Evolutionary conservation across 169 alveolate genomes (phyloP), one percentile per base, ranked within the genome.

Genomic region (Eimeria maxima): DNA sequence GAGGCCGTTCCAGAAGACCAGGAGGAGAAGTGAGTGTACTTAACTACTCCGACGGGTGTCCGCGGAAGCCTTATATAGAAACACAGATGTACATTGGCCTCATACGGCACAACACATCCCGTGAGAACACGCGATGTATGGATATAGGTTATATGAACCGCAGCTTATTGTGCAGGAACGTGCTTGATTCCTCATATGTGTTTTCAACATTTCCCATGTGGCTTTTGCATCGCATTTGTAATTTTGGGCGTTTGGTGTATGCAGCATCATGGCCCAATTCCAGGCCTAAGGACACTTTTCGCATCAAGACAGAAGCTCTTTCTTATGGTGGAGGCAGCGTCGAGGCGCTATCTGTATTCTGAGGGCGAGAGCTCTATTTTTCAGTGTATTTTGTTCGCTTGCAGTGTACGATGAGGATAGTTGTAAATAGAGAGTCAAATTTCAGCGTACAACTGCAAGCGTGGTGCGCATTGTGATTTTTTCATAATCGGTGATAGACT

Each of bases 181-280:
- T n/a, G 7, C 83, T 38, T 10, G 33, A 73, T 0, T 38, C 38
- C 16, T 29, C 53, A 4, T 50, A 27, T 11, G 29, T 7, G 24
- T n/a, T 10, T 38, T 50, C 55, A 73, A 16, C 53, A 20, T 4
- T 73, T 29, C 29, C 29, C 29, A 73, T 33, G 20, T 18, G 13
- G 69, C 45, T 4, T 16, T n/a, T 47, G 57, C 5, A 80, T 45
- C 47, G 53, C 55, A 18, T 14, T 2, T 33, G 53, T 4, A 16
- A 14, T 18, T 18, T 13, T 83, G n/a, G 5, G 67, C 27, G 2
- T 63, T 24, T 69, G 42, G 78, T 24, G 57, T 5, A 3, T 24
- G 93, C 93, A 87, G 93, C 20, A 63, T 87, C 81, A 87, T 87
- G 93, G 81, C 42, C 33, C 93, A 87, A 63, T 87, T 87, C 63